Percentiles rank a stretch among this genome's conserved stretches.
Conservation (phyloP, 1,284 basidiomycete species). For the Ceratobasidium sp. region DNA sequence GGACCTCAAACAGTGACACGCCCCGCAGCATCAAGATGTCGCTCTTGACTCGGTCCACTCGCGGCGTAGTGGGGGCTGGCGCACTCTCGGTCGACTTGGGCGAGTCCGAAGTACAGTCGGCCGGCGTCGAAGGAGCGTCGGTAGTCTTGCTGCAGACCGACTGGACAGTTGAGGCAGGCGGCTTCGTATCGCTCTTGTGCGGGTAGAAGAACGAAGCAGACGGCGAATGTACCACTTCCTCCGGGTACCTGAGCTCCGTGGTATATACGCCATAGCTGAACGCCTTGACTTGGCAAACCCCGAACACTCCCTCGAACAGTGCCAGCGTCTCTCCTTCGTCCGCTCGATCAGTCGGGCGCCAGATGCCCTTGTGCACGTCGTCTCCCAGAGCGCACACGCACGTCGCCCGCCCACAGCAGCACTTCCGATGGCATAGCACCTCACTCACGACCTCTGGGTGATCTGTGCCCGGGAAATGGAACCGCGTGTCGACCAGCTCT, state of each 20-base stretch:
- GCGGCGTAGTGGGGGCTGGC: not conserved
- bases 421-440: conserved; percentile 23
- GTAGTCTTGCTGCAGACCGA: not conserved
- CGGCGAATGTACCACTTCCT: not conserved
- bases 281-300: conserved; percentile 21
- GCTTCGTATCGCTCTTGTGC: not conserved
- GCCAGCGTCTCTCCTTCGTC: conserved; percentile 27
- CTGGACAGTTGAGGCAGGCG: not conserved
- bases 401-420: conserved; percentile 21
- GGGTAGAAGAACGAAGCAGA: conserved; percentile 6
- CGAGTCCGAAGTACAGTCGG: not conserved
- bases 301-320: not conserved
- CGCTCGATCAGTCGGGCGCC: not conserved
- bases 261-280: not conserved
- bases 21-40: conserved; percentile 18
- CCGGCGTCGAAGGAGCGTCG: not conserved
- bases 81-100: not conserved
- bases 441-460: conserved; percentile 14
- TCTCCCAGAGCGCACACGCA: conserved; percentile 13
- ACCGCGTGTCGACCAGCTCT: not conserved
- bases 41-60: not conserved
- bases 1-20: not conserved
- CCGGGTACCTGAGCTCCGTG: not conserved
- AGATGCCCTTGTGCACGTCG: conserved; percentile 14
- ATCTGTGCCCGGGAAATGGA: conserved; percentile 4